Evolutionary conservation across 1,284 basidiomycete species (phyloP).

Genomic region (Hortiboletus rubellus): DNA sequence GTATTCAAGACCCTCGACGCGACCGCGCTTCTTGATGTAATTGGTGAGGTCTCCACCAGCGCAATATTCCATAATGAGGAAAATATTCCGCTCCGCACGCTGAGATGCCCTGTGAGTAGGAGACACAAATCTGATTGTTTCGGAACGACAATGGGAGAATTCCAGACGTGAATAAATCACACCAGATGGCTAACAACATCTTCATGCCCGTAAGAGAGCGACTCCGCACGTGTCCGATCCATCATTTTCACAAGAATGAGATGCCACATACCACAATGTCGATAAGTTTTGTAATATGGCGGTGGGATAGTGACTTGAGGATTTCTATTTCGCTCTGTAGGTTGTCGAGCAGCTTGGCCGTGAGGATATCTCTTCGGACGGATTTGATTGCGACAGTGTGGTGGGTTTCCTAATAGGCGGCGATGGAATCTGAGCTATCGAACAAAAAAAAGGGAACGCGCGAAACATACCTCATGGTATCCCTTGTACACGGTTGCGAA

Average conservation of each 20-base stretch:
- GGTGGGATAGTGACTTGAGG: constrained; percentile 90
- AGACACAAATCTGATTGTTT: neutral
- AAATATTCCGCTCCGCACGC: constrained; percentile 93
- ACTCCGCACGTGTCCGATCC: neutral
- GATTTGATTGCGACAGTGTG: constrained; percentile 93
- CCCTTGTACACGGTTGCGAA: constrained; percentile 97
- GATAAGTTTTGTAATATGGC: constrained; percentile 90
- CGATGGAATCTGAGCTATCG: constrained; percentile 8
- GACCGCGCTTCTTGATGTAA: constrained; percentile 94
- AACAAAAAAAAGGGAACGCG: neutral
- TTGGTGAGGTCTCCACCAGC: constrained; percentile 93
- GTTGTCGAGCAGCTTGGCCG: constrained; percentile 93
- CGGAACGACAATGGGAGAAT: neutral
- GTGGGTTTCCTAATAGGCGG: constrained; percentile 60
- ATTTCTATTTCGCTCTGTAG: constrained; percentile 98
- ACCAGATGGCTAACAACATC: neutral
- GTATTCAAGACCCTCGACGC: constrained; percentile 84
- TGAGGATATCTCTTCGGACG: constrained; percentile 87
- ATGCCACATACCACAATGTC: constrained; percentile 77
- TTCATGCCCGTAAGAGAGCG: neutral
- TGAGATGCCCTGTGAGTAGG: constrained; percentile 37
- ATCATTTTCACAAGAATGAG: neutral
- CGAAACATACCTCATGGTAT: constrained; percentile 73
- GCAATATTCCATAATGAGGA: constrained; percentile 98
- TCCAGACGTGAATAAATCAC: neutral